These are phyloP conservation scores for Ophiostoma tasmaniense DNA, from an alignment of 2,329 filamentous ascomycete genomes.

Conservation along the genomic window DNA sequence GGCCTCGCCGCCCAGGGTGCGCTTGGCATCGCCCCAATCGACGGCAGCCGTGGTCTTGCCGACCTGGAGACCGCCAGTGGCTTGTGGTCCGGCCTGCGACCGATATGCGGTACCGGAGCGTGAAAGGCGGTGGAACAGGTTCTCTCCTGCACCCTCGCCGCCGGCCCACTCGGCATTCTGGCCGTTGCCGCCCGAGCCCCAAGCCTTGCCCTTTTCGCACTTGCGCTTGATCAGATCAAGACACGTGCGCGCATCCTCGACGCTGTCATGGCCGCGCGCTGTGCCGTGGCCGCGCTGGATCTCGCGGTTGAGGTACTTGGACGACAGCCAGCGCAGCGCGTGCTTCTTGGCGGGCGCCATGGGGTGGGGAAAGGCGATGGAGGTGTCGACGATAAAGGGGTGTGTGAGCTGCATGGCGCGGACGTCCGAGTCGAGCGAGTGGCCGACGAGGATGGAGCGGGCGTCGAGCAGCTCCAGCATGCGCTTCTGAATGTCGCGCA, in stretches of 20 bases:
- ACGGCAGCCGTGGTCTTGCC: slow-evolving; percentile 65
- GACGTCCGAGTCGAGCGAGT: slow-evolving; percentile 76
- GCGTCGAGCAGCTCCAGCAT: slow-evolving; percentile 65
- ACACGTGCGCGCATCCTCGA: slow-evolving; percentile 86
- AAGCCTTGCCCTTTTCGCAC: slow-evolving; percentile 81
- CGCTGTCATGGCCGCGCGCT: slow-evolving; percentile 70
- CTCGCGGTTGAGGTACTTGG: slow-evolving; percentile 76
- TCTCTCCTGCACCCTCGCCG: slow-evolving; percentile 70
- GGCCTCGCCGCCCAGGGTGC: slow-evolving; percentile 48
- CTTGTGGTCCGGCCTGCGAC: slow-evolving; percentile 49
- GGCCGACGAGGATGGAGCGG: slow-evolving; percentile 66
- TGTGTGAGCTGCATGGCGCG: slow-evolving; percentile 79
- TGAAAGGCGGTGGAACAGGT: slow-evolving; percentile 75
- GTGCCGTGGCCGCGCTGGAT: slow-evolving; percentile 71
- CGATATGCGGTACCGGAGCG: slow-evolving; percentile 55
- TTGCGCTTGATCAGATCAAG: slow-evolving; percentile 92
- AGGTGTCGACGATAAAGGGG: slow-evolving; percentile 88
- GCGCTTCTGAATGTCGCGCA: slow-evolving; percentile 71
- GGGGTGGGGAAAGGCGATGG: slow-evolving; percentile 81
- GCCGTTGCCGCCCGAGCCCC: slow-evolving; percentile 51
- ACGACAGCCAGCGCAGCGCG: slow-evolving; percentile 78
- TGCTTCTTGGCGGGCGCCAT: slow-evolving; percentile 84
- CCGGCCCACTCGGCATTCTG: slow-evolving; percentile 16
- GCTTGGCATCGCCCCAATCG: slow-evolving; percentile 77
- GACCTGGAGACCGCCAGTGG: slow-evolving; percentile 45